Evolutionary conservation across 768 basidiomycete genomes (phyloP), one percentile per base, ranked within the genome.

Genomic region (Sistotremastrum niveocremeum): DNA sequence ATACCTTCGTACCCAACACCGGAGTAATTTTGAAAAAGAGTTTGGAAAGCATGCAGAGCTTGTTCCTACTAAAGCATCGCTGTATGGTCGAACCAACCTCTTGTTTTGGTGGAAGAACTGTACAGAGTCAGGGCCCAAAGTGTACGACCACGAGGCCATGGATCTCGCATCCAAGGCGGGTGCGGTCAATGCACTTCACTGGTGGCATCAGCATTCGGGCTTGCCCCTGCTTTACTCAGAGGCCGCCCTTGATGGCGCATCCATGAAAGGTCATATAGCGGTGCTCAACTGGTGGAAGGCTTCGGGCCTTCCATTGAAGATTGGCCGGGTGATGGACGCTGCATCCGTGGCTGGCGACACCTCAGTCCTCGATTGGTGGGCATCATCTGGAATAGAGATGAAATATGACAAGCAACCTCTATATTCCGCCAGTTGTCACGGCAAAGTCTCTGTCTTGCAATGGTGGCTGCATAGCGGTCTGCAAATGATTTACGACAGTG

Each of bases 381-480:
- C 80, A 2, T 69, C 74, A 3, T 84, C 84, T 1, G 77, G 79
- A 48, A 69, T 87, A 36, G 84, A 86, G 39, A 74, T 75, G 50
- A 84, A 84, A 55, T 85, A 86, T 60, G 84, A 88, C 56, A 72
- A 74, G 38, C 73, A 79, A 51, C 83, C 83, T 31, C 64, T 89
- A 52, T 77, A 84, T 48, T 78, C 83, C 49, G 84, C 87, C 2
- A 83, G 81, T 51, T 81, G 79, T 62, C 73, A 79, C 46, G 87
- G 87, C 12, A 84, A 77, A 62, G 74, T 87, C 7, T 77, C 84
- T 29, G 81, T 86, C 20, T 62, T 90, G 50, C 67, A 83, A 53
- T 90, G 87, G 87, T 89, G 87, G 87, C 58, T 81, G 39, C 72
- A 74, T 29, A 84, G 81, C 51, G 84, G 84, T 7, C 60, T 88